A percentile compares a stretch with the other conserved stretches of the same genome.
Evolutionary conservation across 2,329 filamentous ascomycete species (phyloP).

Genomic region (Hymenoscyphus linearis): DNA sequence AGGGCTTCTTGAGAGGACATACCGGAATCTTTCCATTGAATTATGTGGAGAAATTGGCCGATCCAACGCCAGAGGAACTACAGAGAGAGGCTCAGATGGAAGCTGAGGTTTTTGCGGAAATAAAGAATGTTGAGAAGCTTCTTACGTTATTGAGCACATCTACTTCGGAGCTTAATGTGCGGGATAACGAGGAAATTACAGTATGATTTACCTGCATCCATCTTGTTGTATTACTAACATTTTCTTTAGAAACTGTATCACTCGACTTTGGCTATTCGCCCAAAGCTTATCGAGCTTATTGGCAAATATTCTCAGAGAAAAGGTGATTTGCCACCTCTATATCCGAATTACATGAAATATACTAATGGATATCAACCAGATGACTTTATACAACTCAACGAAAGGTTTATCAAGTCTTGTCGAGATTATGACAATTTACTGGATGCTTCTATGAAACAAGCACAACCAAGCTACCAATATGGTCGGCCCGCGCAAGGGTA

Average conservation of each 20-base stretch:
- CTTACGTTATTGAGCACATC: slow-evolving; percentile 87
- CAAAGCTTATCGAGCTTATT: slow-evolving; percentile 95
- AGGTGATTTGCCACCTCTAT: slow-evolving; percentile 47
- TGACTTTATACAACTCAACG: slow-evolving; percentile 96
- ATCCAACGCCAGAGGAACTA: slow-evolving; percentile 89
- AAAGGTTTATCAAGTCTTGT: slow-evolving; percentile 98
- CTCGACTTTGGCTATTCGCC: slow-evolving; percentile 86
- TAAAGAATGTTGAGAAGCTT: slow-evolving; percentile 74
- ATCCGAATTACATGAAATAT: neutral
- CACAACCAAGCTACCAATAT: slow-evolving; percentile 73
- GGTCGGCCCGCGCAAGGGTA: slow-evolving; percentile 42
- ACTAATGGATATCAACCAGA: slow-evolving; percentile 48
- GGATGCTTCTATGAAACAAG: slow-evolving; percentile 93
- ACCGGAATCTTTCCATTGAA: slow-evolving; percentile 98
- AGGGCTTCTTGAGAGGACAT: slow-evolving; percentile 86
- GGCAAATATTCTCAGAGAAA: slow-evolving; percentile 99
- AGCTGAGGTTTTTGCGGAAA: slow-evolving; percentile 69
- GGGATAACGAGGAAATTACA: slow-evolving; percentile 96
- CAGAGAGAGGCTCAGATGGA: slow-evolving; percentile 97
- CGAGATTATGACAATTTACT: slow-evolving; percentile 95
- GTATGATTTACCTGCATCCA: slow-evolving; percentile 38
- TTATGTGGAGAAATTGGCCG: slow-evolving; percentile 95
- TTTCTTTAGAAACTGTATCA: slow-evolving; percentile 70
- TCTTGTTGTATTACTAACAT: slow-evolving; percentile 32
- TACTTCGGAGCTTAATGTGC: slow-evolving; percentile 70